Percentiles rank a stretch among this genome's conserved stretches.
Conservation (phyloP, 805 yeast genomes). For the Priceomyces melissophilus region DNA sequence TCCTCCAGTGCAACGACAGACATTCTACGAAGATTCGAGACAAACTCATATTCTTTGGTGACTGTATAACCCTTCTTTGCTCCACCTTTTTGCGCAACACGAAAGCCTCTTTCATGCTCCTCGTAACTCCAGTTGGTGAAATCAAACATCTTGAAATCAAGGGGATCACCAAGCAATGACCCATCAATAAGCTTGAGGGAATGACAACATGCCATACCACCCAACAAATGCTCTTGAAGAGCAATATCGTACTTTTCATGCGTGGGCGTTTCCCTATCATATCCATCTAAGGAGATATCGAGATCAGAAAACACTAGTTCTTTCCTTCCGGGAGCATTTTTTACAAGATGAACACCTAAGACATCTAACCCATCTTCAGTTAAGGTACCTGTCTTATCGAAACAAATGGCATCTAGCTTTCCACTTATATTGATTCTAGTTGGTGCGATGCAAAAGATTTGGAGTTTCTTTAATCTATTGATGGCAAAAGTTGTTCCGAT, state of each 20-base stretch:
- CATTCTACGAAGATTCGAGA: conserved; percentile 85
- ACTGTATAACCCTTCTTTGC: conserved; percentile 28
- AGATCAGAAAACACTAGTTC: conserved; percentile 35
- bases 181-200: conserved; percentile 76
- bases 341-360: conserved; percentile 49
- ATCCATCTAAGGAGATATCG: conserved; percentile 10
- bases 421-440: conserved; percentile 96
- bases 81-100: conserved; percentile 11
- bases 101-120: conserved; percentile 47
- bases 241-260: conserved; percentile 21
- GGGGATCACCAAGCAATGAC: conserved; percentile 87
- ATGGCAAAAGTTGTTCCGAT: conserved; percentile 95
- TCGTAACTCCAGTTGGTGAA: conserved; percentile 75
- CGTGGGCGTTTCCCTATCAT: conserved; percentile 4
- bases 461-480: conserved; percentile 57
- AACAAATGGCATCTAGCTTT: conserved; percentile 82
- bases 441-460: conserved; percentile 89
- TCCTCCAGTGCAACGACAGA: conserved; percentile 62
- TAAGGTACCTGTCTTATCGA: conserved; percentile 96
- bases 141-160: conserved; percentile 90
- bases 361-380: conserved; percentile 97
- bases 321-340: conserved; percentile 38
- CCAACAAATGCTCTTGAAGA: conserved; percentile 29
- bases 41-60: conserved; percentile 69
- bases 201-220: conserved; percentile 75